Conservation (phyloP, 768 basidiomycete genomes). For the Cystofilobasidium macerans region DNA sequence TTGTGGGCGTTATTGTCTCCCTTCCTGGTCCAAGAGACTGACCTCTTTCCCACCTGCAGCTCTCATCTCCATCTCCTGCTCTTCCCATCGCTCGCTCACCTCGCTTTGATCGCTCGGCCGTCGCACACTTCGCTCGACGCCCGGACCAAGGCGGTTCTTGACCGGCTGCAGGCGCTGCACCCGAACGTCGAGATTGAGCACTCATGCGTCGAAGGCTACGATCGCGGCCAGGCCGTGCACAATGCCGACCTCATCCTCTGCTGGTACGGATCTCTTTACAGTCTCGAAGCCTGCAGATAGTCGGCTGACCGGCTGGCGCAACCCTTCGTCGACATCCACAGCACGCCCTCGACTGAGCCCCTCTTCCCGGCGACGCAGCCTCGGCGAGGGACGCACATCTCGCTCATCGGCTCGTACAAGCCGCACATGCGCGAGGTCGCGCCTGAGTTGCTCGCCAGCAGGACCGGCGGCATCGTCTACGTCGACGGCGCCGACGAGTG, state of each 20-base stretch:
- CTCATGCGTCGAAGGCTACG: not conserved
- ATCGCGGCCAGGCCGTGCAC: constrained; percentile 11
- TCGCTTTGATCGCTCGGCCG: constrained; percentile 55
- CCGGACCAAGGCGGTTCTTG: constrained; percentile 24
- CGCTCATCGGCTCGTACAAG: constrained; percentile 29
- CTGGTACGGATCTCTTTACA: constrained; percentile 28
- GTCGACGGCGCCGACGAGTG: constrained; percentile 17
- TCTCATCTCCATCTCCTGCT: constrained; percentile 51
- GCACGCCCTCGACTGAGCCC: constrained; percentile 31
- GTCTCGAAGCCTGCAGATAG: too few relatives aligned
- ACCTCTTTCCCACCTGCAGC: constrained; percentile 31
- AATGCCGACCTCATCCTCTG: constrained; percentile 40
- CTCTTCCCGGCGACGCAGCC: constrained; percentile 26
- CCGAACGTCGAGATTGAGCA: constrained; percentile 8
- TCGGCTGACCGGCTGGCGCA: not conserved
- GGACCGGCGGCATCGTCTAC: constrained; percentile 8
- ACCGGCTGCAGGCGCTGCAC: constrained; percentile 25
- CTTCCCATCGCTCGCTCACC: constrained; percentile 47
- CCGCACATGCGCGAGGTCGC: constrained; percentile 32
- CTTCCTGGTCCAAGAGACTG: constrained; percentile 15
- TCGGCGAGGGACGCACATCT: constrained; percentile 28
- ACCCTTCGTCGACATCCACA: constrained; percentile 8
- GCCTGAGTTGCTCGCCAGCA: not conserved
- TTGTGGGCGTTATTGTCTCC: constrained; percentile 29
- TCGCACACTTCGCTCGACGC: constrained; percentile 43